Percentiles rank a stretch among this genome's conserved stretches.
phyloP scores from a whole-genome alignment of 2,329 filamentous ascomycete genomes.

The Fusarium pseudonygamai region DNA sequence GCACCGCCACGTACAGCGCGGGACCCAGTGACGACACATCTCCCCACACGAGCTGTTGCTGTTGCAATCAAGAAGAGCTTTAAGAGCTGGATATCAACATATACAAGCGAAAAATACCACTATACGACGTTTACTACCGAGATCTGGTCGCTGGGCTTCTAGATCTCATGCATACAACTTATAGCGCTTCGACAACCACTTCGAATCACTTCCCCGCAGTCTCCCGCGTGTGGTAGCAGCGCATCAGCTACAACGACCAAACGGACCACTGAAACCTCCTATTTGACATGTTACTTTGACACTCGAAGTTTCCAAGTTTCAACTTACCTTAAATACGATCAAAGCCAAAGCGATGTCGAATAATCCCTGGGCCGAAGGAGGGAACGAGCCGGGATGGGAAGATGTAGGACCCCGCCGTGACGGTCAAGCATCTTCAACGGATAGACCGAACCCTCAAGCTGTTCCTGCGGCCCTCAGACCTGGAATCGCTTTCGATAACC shows the following conservation, averaged over 20 bases:
- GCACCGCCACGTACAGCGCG: conserved; percentile 34
- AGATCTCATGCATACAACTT: conserved; percentile 15
- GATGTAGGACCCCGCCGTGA: conserved; percentile 34
- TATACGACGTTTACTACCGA: background rate
- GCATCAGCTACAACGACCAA: conserved; percentile 10
- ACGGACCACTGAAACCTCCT: background rate
- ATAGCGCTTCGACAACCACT: conserved; percentile 7
- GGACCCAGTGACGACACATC: conserved; percentile 43
- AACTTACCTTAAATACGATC: conserved; percentile 4
- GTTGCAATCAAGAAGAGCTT: conserved; percentile 14
- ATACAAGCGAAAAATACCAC: background rate
- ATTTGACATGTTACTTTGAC: conserved; percentile 26
- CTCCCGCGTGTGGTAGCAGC: conserved; percentile 15
- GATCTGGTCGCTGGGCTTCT: background rate
- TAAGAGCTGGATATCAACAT: background rate
- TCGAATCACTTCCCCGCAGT: conserved; percentile 30
- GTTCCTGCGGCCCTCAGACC: conserved; percentile 49
- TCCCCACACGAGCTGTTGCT: conserved; percentile 24
- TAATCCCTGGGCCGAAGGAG: conserved; percentile 41
- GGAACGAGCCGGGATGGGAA: conserved; percentile 38
- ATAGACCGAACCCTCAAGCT: conserved; percentile 11
- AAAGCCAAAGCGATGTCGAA: conserved; percentile 25
- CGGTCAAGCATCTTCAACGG: background rate
- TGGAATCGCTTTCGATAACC: conserved; percentile 38
- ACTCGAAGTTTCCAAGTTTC: background rate